phyloP scores from a whole-genome alignment of 2,329 filamentous ascomycete genomes.

The Nothopassalora personata region DNA sequence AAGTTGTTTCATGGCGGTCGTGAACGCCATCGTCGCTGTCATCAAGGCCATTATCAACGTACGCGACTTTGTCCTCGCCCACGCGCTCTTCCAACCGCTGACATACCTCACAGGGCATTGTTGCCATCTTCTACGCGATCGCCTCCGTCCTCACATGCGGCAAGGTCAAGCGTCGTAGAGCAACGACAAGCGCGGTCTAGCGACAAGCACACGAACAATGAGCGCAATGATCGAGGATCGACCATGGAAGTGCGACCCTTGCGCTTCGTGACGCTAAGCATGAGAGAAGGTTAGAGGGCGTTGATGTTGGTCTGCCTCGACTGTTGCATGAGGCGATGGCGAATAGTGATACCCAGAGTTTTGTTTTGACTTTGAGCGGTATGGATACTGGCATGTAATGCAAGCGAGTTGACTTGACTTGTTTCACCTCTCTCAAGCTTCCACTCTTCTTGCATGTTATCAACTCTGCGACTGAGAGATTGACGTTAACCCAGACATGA shows the following conservation, averaged over 20 bases:
- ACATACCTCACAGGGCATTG: conserved; percentile 41
- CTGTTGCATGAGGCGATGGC: conserved; percentile 4
- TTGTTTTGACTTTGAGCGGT: not conserved
- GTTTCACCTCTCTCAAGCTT: not conserved
- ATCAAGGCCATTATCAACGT: conserved; percentile 44
- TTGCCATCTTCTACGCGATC: conserved; percentile 45
- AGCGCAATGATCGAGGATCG: not conserved
- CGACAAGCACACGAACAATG: not conserved
- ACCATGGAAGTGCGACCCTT: not conserved
- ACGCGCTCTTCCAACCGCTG: not conserved
- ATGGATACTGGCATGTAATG: conserved; percentile 2
- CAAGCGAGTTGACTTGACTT: not conserved
- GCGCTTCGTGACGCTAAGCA: not conserved
- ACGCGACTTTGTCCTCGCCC: conserved; percentile 1
- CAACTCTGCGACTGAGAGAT: not conserved
- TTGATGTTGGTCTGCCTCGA: not conserved
- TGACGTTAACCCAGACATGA: not conserved
- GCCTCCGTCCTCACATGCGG: conserved; percentile 48
- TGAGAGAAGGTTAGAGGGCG: not conserved
- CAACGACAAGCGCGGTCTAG: conserved; percentile 35
- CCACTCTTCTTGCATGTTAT: too few species aligned
- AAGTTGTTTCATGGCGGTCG: conserved; percentile 35
- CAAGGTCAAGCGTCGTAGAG: conserved; percentile 36
- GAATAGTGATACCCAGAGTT: conserved; percentile 22
- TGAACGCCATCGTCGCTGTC: conserved; percentile 44